Base-by-base conservation (phyloP, 441 rosid genomes). In the Gossypium davidsonii region DNA sequence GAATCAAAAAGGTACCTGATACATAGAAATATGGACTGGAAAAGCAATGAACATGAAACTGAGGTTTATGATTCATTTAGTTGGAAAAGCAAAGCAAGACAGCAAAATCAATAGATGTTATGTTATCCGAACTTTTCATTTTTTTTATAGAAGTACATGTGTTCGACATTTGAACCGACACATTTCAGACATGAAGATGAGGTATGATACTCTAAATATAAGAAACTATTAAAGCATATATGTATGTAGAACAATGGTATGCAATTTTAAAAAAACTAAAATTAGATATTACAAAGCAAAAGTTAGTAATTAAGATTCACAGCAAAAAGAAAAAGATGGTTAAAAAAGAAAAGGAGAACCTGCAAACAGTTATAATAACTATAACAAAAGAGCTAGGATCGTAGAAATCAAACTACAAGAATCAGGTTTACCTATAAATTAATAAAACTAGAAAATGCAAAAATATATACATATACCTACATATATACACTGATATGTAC, bases 81-180 rank as follows among this genome's bases (percentile, higher is more conserved):
- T 64, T 64, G 69, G 52, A 64, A 37, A 64, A 64, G 52, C 52
- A 25, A 20, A 42, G 31, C 52, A 42, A 64, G 52, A 64, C 52
- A 64, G 31, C 28, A 42, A 42, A 42, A 64, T 42, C 44, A 20
- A 39, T 18, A 42, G 28, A 39, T 4, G 18, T 60, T 60, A 28
- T 60, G 65, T 31, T 28, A 31, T 4, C 6, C 14, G 2, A 26
- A 61, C 23, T 52, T 17, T 17, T 52, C 57, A 52, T 26, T 15
- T 52, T 17, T 51, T 52, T 51, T 2, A 14, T 52, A 5, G 6
- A 51, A 4, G 17, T 51, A 15, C 5, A 14, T 3, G 20, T 51
- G 17, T 51, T 14, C 9, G 7, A 4, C 7, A 51, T 14, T 15
- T 51, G 8, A n/a, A n/a, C 20, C 18, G 0, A 51, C 17, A 12